Evolutionary conservation across 805 yeast species (phyloP), one percentile per base, ranked within the genome.

Genomic region (Wickerhamomyces alni): DNA sequence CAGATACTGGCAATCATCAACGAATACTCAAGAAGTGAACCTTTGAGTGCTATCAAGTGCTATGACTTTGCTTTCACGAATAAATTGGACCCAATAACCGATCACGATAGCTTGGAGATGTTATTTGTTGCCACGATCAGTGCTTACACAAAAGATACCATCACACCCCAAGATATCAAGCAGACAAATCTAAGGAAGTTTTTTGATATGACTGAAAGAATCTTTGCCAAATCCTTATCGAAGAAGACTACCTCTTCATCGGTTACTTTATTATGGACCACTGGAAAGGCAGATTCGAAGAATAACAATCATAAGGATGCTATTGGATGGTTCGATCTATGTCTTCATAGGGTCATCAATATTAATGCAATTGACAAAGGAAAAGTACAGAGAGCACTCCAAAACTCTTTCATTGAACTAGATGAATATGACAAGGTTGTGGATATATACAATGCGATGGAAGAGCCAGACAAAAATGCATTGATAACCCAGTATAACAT

Each of bases 241-340:
- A 54, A 50, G 25, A 51, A 52, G 13, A 50, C 66, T 5, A 40
- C 59, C 7, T 55, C 65, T 5, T 52, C 67, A 31, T 37, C 62
- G 5, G 52, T 63, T 0, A 58, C 70, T 1, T 40, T 69, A 21
- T 41, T 69, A 16, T 69, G 72, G 71, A 67, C 66, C 35, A 39
- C 48, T 16, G 71, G 67, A 0, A 65, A 65, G 30, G 44, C 48
- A 15, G 44, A 50, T 15, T 55, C 52, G 22, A 68, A 57, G 44
- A 38, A 33, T 9, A 48, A 45, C 8, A 40, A 52, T 3, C 46
- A 32, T 30, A 19, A 27, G 1, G 53, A 55, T 17, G 47, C 60
- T 7, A 43, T 55, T 11, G 47, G 43, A 3, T 62, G 59, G 55
- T 57, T 55, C 34, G 40, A 52, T 6, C 34, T 58, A 2, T 51